Evolutionary conservation across 805 yeast genomes (phyloP).

Genomic region (Grigorovia yakushimaensis): DNA sequence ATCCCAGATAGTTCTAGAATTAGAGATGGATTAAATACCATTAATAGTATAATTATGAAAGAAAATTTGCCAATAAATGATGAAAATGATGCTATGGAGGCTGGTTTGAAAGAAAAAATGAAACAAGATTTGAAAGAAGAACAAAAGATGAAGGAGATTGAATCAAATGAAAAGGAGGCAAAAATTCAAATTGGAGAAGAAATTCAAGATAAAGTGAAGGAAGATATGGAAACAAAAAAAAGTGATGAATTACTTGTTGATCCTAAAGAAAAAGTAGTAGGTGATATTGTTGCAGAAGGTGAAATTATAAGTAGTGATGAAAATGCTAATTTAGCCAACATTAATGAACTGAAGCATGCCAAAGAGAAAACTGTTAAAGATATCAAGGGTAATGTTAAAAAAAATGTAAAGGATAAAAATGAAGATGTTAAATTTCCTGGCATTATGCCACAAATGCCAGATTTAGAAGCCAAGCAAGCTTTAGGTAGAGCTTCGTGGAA

Average conservation of each 20-base stretch:
- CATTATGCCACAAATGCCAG: conserved; percentile 93
- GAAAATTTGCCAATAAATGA: neutral
- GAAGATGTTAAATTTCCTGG: conserved; percentile 19
- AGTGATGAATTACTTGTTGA: neutral
- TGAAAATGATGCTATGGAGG: neutral
- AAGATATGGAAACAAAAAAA: neutral
- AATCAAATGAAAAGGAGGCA: neutral
- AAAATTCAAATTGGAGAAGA: neutral
- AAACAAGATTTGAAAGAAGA: neutral
- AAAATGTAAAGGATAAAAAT: neutral
- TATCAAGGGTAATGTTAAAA: neutral
- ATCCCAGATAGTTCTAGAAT: neutral
- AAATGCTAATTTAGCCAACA: neutral
- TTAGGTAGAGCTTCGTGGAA: conserved; percentile 91
- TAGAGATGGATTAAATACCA: neutral
- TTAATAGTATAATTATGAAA: neutral
- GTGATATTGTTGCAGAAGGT: neutral
- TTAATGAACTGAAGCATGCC: neutral
- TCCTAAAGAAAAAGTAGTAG: neutral
- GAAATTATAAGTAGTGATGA: neutral
- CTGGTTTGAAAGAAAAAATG: neutral
- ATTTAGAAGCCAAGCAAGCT: conserved; percentile 57
- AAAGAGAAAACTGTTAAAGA: neutral
- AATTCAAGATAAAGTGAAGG: neutral
- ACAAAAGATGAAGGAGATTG: neutral